These are phyloP conservation scores for Arthrinium puccinioides DNA, from an alignment of 2,329 filamentous ascomycete species.

Conservation along the genomic window DNA sequence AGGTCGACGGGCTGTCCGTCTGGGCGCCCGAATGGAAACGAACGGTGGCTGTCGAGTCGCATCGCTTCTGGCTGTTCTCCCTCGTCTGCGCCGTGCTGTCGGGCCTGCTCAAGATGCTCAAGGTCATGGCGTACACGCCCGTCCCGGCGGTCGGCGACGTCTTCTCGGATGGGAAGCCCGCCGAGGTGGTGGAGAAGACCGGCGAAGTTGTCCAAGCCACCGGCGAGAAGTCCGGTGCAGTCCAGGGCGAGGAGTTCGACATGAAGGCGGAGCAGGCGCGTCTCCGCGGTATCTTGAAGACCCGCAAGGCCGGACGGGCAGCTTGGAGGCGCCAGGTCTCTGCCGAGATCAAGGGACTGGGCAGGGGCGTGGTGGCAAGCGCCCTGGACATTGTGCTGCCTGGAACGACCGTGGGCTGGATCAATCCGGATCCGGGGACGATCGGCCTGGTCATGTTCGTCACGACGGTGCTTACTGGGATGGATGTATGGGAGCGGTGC, in stretches of 20 bases:
- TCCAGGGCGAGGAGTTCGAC: constrained; percentile 15
- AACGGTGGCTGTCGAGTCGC: constrained; percentile 49
- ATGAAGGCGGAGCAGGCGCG: constrained; percentile 25
- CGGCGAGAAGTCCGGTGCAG: background rate
- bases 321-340: constrained; percentile 21
- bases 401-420: constrained; percentile 52
- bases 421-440: constrained; percentile 39
- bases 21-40: constrained; percentile 43
- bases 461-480: constrained; percentile 53
- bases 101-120: constrained; percentile 33
- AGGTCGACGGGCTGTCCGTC: constrained; percentile 35
- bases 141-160: constrained; percentile 23
- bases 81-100: constrained; percentile 43
- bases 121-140: constrained; percentile 26
- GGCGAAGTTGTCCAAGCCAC: background rate
- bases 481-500: constrained; percentile 54
- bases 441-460: constrained; percentile 53
- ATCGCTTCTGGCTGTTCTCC: constrained; percentile 64
- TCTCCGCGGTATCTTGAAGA: constrained; percentile 24
- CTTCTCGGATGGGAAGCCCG: constrained; percentile 15
- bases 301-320: constrained; percentile 24
- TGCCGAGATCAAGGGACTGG: constrained; percentile 25
- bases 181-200: background rate
- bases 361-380: constrained; percentile 47
- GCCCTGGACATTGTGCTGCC: constrained; percentile 57